These are phyloP conservation scores for Zygoascus tannicola DNA, from an alignment of 805 yeast genomes.

Conservation along the genomic window DNA sequence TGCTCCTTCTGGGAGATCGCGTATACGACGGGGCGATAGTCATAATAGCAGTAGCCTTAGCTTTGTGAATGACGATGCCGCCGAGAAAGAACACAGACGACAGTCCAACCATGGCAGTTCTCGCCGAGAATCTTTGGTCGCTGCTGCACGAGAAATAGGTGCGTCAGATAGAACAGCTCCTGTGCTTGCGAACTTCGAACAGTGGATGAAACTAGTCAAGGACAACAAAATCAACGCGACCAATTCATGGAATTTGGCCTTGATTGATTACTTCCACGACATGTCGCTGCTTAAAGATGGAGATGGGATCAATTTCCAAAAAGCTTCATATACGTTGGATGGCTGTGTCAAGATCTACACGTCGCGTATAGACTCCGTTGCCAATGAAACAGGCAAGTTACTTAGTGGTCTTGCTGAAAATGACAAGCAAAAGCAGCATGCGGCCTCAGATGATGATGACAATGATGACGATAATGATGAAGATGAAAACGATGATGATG, in stretches of 20 bases:
- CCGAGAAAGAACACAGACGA: conserved; percentile 20
- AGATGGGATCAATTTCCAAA: conserved; percentile 76
- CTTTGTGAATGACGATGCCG: conserved; percentile 21
- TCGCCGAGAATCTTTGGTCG: conserved; percentile 12
- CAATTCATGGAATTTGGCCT: conserved; percentile 84
- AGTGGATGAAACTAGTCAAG: conserved; percentile 76
- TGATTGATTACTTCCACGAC: conserved; percentile 87
- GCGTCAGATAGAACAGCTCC: conserved; percentile 11
- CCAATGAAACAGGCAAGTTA: conserved; percentile 78
- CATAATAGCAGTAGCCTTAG: conserved; percentile 7
- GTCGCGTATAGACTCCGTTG: conserved; percentile 85
- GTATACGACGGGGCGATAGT: background rate
- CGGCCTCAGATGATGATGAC: conserved; percentile 16
- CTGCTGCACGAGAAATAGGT: conserved; percentile 13
- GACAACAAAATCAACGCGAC: conserved; percentile 75
- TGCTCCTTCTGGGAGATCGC: background rate
- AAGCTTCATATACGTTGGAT: conserved; percentile 84
- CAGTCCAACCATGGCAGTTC: conserved; percentile 9
- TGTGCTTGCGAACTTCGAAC: conserved; percentile 45
- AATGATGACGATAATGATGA: conserved; percentile 41
- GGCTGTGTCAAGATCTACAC: conserved; percentile 92
- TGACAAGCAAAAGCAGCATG: conserved; percentile 14
- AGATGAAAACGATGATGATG: conserved; percentile 15
- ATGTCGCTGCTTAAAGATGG: conserved; percentile 65
- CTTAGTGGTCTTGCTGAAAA: conserved; percentile 58